These are phyloP conservation scores for Lactifluus subvellereus DNA, from an alignment of 768 basidiomycete genomes.

Conservation along the genomic window DNA sequence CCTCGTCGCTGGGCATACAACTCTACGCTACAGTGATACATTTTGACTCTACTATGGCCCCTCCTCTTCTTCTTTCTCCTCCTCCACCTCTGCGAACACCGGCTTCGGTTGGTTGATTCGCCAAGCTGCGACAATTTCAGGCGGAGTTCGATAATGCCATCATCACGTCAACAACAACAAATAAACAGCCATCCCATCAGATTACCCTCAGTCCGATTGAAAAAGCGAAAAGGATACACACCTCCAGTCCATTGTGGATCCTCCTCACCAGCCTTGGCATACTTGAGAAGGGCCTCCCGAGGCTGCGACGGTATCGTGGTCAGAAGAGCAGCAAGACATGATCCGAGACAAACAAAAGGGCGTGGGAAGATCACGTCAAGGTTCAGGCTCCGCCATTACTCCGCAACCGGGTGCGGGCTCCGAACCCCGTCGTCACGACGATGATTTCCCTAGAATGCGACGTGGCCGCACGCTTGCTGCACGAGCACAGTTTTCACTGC, in stretches of 20 bases:
- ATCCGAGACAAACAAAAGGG: constrained; percentile 7
- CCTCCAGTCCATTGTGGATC: constrained; percentile 85
- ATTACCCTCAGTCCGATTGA: neutral
- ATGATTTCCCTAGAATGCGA: constrained; percentile 19
- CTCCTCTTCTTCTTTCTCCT: constrained; percentile 47
- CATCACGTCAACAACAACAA: constrained; percentile 41
- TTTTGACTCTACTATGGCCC: constrained; percentile 18
- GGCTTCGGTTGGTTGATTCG: constrained; percentile 78
- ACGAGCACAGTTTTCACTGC: neutral
- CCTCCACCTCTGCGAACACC: constrained; percentile 63
- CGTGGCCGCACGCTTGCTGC: constrained; percentile 9
- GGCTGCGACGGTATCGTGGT: constrained; percentile 50
- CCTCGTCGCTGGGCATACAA: constrained; percentile 22
- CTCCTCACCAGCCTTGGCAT: constrained; percentile 67
- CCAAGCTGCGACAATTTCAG: constrained; percentile 65
- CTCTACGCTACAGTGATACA: constrained; percentile 17
- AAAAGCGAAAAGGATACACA: constrained; percentile 37
- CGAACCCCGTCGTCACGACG: constrained; percentile 19
- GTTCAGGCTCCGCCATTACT: constrained; percentile 17
- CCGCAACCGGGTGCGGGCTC: constrained; percentile 5
- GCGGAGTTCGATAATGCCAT: constrained; percentile 30
- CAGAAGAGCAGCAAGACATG: constrained; percentile 6
- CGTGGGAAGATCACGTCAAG: constrained; percentile 19
- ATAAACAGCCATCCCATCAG: constrained; percentile 31
- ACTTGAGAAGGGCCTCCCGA: constrained; percentile 92